Evolutionary conservation across 257 asterid species (phyloP).

Genomic region (Solanum boliviense): DNA sequence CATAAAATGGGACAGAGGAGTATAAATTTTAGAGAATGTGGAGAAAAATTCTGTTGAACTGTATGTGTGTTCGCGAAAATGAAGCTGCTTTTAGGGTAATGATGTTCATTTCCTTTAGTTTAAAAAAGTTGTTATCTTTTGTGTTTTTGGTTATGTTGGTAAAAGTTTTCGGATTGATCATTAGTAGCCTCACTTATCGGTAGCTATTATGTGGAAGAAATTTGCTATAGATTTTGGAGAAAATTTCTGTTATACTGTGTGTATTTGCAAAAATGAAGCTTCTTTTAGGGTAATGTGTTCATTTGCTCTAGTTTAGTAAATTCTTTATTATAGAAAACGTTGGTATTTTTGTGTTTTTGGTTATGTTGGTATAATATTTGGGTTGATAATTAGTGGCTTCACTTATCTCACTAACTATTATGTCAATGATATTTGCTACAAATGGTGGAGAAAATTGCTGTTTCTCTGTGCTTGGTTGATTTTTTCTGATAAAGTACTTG

Average conservation of each 20-base stretch:
- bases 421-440: neutral
- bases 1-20: no score
- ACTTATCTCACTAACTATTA: neutral
- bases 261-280: neutral
- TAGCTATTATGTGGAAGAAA: neutral
- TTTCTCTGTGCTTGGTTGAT: neutral
- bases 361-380: neutral
- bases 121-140: neutral
- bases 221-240: neutral
- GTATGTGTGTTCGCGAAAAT: neutral
- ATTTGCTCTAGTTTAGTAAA: neutral
- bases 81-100: neutral
- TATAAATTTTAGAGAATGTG: neutral
- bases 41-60: neutral
- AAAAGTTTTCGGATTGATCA: neutral
- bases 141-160: neutral
- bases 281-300: neutral
- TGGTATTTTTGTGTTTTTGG: neutral
- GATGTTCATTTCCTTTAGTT: neutral
- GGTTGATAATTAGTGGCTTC: neutral
- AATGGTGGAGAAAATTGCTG: neutral
- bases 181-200: neutral
- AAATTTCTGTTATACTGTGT: neutral
- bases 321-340: neutral
- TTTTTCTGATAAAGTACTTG: neutral